Evolutionary conservation across 1,139 yeast species (phyloP), one percentile per base, ranked within the genome.

Genomic region (Suhomyces chickasaworum): DNA sequence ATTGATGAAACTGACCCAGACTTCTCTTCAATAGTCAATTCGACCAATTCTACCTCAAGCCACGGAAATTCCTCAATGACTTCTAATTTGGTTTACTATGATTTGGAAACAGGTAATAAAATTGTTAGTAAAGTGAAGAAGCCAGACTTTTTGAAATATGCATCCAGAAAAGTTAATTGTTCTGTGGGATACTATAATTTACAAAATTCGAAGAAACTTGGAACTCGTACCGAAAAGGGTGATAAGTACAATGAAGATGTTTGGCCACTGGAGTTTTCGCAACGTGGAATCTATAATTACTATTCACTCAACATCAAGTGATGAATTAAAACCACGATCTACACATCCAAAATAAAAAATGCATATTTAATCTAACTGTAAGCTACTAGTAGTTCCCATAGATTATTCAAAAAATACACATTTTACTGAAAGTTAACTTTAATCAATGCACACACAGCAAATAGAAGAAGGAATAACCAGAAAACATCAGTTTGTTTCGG

Each of bases 231-330:
- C 5, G 32, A 13, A 29, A 33, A 39, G 8, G 17, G 22, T 13
- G 23, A 36, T 2, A 68, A 69, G 51, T 65, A 69, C 40, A 65
- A 64, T 18, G 83, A 81, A 59, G 73, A 69, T 45, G 75, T 78
- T 9, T 84, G 87, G 79, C 90, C 90, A 0, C 81, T 78, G 39
- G 81, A 81, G 50, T 75, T 75, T 50, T 68, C 77, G 53, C 89
- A 85, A 61, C 69, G 90, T 44, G 91, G 91, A 1, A 83, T 85
- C 49, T 85, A 84, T 61, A 83, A 84, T 58, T 85, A 85, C 59
- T 85, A 85, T 58, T 80, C 78, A n/a, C 62, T 75, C 44, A 75
- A 75, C 54, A 67, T 75, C 30, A 70, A 68, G 53, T 70, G 52
- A 56, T 25, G 2, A n/a, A n/a, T 10, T 10, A 2, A 10, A 10